A percentile compares a stretch with the other conserved stretches of the same genome.
phyloP scores from a whole-genome alignment of 768 basidiomycete species.

The Hygrophoropsis aurantiaca region DNA sequence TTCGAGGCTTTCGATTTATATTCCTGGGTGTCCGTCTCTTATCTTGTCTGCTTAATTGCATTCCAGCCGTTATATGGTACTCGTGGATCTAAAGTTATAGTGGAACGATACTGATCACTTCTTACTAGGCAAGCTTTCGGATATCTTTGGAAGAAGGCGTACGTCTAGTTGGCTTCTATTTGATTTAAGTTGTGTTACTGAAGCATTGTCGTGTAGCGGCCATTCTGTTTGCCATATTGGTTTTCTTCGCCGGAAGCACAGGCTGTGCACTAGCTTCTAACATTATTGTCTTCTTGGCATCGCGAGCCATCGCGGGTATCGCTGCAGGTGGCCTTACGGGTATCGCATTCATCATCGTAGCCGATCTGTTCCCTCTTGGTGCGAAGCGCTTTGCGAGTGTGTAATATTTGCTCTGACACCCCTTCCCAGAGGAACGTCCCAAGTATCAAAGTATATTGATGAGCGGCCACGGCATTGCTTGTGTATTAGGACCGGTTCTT shows the following conservation, averaged over 20 bases:
- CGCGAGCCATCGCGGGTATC: neutral
- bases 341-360: neutral
- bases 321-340: neutral
- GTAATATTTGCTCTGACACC: neutral
- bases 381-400: neutral
- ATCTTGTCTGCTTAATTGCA: neutral
- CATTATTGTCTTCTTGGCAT: neutral
- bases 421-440: neutral
- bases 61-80: neutral
- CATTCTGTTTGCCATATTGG: neutral
- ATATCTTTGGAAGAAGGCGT: neutral
- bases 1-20: neutral
- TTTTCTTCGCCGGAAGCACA: neutral
- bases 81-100: neutral
- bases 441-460: conserved; percentile 1
- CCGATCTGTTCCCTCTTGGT: neutral
- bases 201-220: neutral
- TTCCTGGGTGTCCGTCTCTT: neutral
- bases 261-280: neutral
- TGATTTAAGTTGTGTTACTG: neutral
- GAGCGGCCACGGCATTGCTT: neutral
- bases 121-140: neutral
- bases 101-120: neutral
- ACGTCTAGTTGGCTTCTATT: neutral
- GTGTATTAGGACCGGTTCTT: neutral